Conservation (phyloP, 73 alveolate species). For the Paraurostyla sp. region DNA sequence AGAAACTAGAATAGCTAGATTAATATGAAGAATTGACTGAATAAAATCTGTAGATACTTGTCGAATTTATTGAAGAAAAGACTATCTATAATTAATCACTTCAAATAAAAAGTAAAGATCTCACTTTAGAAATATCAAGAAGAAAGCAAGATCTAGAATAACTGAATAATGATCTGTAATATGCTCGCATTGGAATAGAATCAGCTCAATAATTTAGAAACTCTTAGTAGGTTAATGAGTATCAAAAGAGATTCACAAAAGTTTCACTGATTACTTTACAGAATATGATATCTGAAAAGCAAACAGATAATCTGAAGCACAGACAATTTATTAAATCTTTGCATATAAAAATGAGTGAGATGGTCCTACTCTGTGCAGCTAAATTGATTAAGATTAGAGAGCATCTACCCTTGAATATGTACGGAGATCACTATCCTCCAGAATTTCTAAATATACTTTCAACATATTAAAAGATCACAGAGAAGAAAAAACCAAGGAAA, state of each 20-base stretch:
- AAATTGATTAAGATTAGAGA: conserved; percentile 29
- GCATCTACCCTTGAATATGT: not conserved
- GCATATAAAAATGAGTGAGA: not conserved
- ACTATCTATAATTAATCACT: conserved; percentile 41
- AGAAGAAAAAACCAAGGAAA: not conserved
- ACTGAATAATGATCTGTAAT: not conserved
- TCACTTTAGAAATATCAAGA: not conserved
- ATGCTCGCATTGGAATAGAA: not conserved
- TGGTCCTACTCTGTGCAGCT: not conserved
- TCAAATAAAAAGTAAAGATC: conserved; percentile 23
- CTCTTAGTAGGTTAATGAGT: not conserved
- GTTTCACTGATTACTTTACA: not conserved
- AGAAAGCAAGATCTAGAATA: not conserved
- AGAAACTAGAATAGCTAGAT: not conserved
- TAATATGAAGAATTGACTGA: not conserved
- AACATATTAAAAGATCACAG: conserved; percentile 18
- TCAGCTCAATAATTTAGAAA: not conserved
- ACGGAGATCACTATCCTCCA: conserved; percentile 20
- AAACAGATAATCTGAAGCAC: not conserved
- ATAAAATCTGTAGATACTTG: not conserved
- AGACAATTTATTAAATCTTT: not conserved
- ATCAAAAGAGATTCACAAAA: conserved; percentile 5
- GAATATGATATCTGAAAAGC: not conserved
- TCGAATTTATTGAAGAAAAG: conserved; percentile 41
- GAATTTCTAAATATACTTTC: not conserved